Percentiles rank a stretch among this genome's conserved stretches.
Conservation (phyloP, 2,329 filamentous ascomycete genomes). For the Phialophora verrucosa region DNA sequence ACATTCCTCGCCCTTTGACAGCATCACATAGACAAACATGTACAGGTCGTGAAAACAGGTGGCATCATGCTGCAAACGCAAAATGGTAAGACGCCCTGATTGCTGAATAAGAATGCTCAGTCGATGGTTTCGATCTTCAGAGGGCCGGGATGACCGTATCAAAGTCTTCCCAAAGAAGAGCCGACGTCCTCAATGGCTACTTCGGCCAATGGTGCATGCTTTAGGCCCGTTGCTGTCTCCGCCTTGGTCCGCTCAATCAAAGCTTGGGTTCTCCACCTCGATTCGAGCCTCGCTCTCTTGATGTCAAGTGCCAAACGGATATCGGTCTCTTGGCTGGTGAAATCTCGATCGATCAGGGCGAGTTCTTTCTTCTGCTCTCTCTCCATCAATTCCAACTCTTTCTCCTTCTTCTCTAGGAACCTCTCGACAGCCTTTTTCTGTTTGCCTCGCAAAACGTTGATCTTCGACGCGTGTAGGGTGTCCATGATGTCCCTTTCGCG, state of each 20-base stretch:
- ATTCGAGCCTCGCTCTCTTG: constrained; percentile 45
- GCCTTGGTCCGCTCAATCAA: constrained; percentile 49
- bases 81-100: neutral
- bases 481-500: constrained; percentile 52
- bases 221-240: constrained; percentile 45
- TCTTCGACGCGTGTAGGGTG: constrained; percentile 50
- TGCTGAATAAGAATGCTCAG: constrained; percentile 1
- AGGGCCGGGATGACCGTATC: neutral
- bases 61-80: constrained; percentile 5
- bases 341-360: constrained; percentile 43
- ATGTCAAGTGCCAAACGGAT: constrained; percentile 44
- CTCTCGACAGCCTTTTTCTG: constrained; percentile 51
- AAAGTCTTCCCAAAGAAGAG: constrained; percentile 41
- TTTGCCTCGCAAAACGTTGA: constrained; percentile 55
- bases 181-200: constrained; percentile 26
- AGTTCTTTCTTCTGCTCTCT: constrained; percentile 44
- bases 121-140: neutral
- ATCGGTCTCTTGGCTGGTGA: constrained; percentile 41
- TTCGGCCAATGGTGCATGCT: constrained; percentile 49
- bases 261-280: constrained; percentile 52
- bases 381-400: constrained; percentile 47
- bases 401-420: constrained; percentile 48
- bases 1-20: neutral
- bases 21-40: neutral
- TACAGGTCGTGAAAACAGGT: constrained; percentile 12